Percentiles rank a stretch among this genome's conserved stretches.
Conservation (phyloP, 78 protist species). For the Diacronema lutheri region DNA sequence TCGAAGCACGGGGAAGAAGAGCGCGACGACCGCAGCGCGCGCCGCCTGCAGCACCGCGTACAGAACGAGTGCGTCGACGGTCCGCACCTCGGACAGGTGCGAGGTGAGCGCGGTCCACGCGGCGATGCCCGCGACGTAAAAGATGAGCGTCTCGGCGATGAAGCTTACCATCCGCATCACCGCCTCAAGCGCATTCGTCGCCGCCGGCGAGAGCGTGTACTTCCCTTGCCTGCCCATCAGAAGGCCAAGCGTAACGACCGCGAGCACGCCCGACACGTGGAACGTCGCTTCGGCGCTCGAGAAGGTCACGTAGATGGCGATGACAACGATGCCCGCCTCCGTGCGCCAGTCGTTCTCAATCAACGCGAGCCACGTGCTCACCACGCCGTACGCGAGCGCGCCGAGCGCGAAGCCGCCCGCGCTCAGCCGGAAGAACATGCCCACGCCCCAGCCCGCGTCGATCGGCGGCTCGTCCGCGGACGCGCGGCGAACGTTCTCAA, state of each 20-base stretch:
- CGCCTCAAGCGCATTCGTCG: not conserved
- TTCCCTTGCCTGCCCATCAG: no score
- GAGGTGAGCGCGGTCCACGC: not conserved
- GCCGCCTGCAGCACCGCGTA: slow-evolving; percentile 14
- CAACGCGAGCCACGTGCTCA: not conserved
- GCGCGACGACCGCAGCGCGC: not conserved
- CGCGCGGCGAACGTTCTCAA: not conserved
- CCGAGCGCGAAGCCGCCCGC: not conserved
- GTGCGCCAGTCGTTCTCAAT: not conserved
- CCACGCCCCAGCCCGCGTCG: no score
- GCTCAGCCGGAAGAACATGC: no score
- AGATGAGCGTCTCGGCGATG: slow-evolving; percentile 36
- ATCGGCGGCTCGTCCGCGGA: no score
- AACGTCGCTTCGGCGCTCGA: slow-evolving; percentile 19
- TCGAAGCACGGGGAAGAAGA: not conserved
- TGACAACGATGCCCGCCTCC: slow-evolving; percentile 24
- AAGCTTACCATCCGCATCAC: slow-evolving; percentile 5
- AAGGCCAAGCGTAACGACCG: not conserved
- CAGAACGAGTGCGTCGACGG: not conserved
- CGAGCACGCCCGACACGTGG: slow-evolving; percentile 11
- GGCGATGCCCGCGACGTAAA: slow-evolving; percentile 21
- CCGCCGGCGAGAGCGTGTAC: no score
- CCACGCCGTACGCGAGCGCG: not conserved
- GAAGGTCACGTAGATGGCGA: slow-evolving; percentile 41
- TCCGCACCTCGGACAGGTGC: not conserved